A percentile compares a stretch with the other conserved stretches of the same genome.
Conservation (phyloP, 768 basidiomycete genomes). For the Jaapia argillacea region DNA sequence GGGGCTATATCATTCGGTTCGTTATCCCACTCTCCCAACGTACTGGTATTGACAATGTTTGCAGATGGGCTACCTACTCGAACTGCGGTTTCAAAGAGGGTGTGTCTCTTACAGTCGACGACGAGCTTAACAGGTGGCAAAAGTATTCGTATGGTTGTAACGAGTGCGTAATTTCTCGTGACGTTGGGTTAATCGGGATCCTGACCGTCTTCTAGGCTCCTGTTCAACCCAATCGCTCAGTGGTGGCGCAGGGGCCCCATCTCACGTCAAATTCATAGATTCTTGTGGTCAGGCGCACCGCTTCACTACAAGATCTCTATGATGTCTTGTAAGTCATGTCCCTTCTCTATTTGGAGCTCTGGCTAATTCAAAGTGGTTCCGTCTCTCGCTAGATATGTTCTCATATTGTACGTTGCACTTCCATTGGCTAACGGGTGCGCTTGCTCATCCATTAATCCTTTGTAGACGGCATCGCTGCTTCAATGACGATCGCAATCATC, state of each 20-base stretch:
- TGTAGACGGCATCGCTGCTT: conserved; percentile 48
- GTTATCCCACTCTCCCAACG: conserved; percentile 4
- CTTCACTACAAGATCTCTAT: conserved; percentile 44
- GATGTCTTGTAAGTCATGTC: conserved; percentile 34
- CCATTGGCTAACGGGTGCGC: neutral
- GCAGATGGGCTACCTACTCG: conserved; percentile 75
- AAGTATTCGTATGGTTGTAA: conserved; percentile 64
- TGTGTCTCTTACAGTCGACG: conserved; percentile 80
- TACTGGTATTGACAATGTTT: conserved; percentile 2
- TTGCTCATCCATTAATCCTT: neutral
- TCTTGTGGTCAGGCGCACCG: conserved; percentile 58
- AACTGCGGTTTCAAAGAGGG: conserved; percentile 85
- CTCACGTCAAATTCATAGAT: conserved; percentile 63
- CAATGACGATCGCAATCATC: conserved; percentile 55
- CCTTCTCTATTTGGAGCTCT: neutral
- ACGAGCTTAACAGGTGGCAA: conserved; percentile 89
- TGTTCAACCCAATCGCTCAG: conserved; percentile 75
- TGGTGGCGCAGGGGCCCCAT: conserved; percentile 82
- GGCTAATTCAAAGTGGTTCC: conserved; percentile 11
- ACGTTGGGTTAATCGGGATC: conserved; percentile 25
- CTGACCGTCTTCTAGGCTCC: too few species aligned
- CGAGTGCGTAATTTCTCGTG: too few species aligned
- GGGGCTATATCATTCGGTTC: conserved; percentile 29
- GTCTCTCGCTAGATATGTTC: too few species aligned
- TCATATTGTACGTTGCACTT: conserved; percentile 33